Evolutionary conservation across 108 stramenopile species (phyloP).

Genomic region (Skeletonema tropicum): DNA sequence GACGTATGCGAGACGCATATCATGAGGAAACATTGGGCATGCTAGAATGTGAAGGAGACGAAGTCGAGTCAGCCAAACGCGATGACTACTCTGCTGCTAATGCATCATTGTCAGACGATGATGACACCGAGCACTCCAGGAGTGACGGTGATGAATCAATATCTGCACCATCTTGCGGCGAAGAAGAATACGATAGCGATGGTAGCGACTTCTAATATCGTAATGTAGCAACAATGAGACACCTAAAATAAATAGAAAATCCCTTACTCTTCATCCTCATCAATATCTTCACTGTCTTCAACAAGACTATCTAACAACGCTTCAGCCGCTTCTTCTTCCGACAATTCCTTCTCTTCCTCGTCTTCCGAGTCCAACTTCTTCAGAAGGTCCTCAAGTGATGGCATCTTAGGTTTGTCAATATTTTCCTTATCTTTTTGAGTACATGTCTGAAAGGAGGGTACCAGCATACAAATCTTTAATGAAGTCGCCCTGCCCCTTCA

Average conservation of each 20-base stretch:
- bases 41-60: background rate
- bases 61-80: background rate
- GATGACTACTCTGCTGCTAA: conserved; percentile 1
- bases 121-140: conserved; percentile 6
- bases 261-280: conserved; percentile 48
- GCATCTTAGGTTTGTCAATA: conserved; percentile 97
- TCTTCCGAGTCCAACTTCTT: conserved; percentile 79
- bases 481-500: conserved; percentile 96
- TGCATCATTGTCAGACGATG: conserved; percentile 11
- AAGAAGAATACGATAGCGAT: conserved; percentile 12
- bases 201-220: conserved; percentile 18
- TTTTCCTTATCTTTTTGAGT: conserved; percentile 95
- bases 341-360: conserved; percentile 64
- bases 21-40: conserved; percentile 34
- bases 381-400: conserved; percentile 93
- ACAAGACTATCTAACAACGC: conserved; percentile 49
- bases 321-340: conserved; percentile 67
- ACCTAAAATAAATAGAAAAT: background rate
- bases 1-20: conserved; percentile 61
- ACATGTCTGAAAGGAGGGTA: conserved; percentile 94
- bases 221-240: conserved; percentile 3
- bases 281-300: conserved; percentile 59
- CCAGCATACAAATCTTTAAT: conserved; percentile 98
- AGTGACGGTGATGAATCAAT: conserved; percentile 30
- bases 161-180: conserved; percentile 29